A percentile compares a stretch with the other conserved stretches of the same genome.
Evolutionary conservation across 2,329 filamentous ascomycete species (phyloP).

Genomic region (Sporothrix pseudoabietina): DNA sequence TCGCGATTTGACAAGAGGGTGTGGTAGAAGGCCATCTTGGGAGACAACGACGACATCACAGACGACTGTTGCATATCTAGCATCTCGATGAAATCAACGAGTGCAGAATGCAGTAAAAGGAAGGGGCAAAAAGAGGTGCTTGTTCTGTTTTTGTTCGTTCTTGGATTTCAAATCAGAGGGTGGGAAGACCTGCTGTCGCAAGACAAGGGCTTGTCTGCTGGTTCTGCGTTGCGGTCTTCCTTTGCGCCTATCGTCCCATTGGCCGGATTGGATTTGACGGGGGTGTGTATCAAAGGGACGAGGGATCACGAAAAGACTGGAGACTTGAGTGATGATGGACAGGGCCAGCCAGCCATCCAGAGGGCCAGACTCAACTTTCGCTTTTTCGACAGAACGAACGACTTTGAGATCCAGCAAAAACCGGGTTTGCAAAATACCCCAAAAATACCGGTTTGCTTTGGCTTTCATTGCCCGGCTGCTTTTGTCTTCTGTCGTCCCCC

Average conservation of each 20-base stretch:
- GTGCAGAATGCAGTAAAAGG: background rate
- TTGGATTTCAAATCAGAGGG: background rate
- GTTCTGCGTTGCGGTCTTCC: background rate
- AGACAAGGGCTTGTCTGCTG: background rate
- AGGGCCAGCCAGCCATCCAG: constrained; percentile 13
- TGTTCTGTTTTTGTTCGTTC: background rate
- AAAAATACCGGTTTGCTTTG: background rate
- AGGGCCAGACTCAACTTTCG: background rate
- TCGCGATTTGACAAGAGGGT: background rate
- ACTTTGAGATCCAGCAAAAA: background rate
- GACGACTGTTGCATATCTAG: background rate
- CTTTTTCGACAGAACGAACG: too few species aligned
- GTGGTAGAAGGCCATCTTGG: background rate
- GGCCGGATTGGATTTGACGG: constrained; percentile 8
- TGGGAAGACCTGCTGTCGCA: background rate
- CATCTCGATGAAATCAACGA: constrained; percentile 6
- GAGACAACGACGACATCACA: background rate
- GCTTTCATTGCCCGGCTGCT: background rate
- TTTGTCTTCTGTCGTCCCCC: background rate
- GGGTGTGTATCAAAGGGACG: constrained; percentile 2
- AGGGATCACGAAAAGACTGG: background rate
- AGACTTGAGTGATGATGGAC: background rate
- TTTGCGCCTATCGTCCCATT: constrained; percentile 27
- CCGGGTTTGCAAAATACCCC: background rate
- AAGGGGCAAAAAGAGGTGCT: background rate